Evolutionary conservation across 495 filamentous ascomycete species (phyloP), one percentile per base, ranked within the genome.

Genomic region (Podospora pseudocomata): DNA sequence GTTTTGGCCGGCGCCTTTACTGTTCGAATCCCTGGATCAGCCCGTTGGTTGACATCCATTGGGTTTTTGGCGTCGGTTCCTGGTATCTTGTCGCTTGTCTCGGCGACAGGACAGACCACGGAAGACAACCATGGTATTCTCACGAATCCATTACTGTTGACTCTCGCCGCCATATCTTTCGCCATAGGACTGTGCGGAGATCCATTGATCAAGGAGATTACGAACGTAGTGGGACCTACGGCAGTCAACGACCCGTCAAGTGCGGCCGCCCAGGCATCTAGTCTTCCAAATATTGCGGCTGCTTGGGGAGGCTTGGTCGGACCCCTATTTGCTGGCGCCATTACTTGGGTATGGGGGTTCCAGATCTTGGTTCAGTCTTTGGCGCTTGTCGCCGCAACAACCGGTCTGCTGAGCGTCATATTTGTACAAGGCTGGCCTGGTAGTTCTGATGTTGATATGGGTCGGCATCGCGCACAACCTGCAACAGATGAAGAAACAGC

Each of bases 381-480:
- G 28, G 70, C 63, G 5, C 26, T 60, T 1, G 32, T 75, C 27
- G 64, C 67, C 4, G 70, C 64, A 1, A 68, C 54, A 19, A 63
- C 68, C 3, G 71, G 70, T 19, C 5, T 77, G 2, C n/a, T 64
- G 5, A 65, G 65, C 4, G 59, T 77, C 4, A 56, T 77, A 1
- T 77, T 73, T 58, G 23, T 77, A 18, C 72, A 73, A 32, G 75
- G 75, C 56, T 76, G 71, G 75, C 71, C 76, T 30, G 68, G 70
- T 11, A 69, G 57, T 28, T 65, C 66, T 0, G 34, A 44, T 13
- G n/a, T 60, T 1, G 55, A 66, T 0, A 11, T 26, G 34, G 34
- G 53, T n/a, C 20, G 34, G 1, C 53, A n/a, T 59, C 23, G 54
- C 44, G 4, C 4, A 5, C 65, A 34, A n/a, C 18, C 56, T 2